Conservation (phyloP, 192 early-diverging fungal genomes). For the Geranomyces michiganensis region DNA sequence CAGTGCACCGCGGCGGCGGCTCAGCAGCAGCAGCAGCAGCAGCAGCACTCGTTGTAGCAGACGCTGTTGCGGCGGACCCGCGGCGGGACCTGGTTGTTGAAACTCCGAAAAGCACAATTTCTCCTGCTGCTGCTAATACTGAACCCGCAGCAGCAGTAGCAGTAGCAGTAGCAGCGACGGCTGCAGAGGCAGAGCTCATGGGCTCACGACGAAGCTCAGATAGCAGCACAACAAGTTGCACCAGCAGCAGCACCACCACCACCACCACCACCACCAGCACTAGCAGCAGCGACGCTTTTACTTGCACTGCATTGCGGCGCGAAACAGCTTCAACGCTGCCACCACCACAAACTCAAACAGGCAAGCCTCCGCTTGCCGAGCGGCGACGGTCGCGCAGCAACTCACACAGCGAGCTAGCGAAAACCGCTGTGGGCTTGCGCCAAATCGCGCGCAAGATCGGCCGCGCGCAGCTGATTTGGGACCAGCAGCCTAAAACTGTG, state of each 20-base stretch:
- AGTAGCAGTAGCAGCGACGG: background rate
- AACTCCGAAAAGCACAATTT: too few species aligned
- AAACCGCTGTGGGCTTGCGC: slow-evolving; percentile 53
- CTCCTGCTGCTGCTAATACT: too few species aligned
- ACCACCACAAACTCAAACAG: background rate
- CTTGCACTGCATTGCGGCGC: background rate
- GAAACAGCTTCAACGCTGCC: background rate
- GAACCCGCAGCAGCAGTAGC: too few species aligned
- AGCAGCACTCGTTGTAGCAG: too few species aligned
- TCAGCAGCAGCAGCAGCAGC: too few species aligned
- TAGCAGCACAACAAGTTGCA: background rate
- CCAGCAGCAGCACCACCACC: background rate
- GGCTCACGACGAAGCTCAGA: slow-evolving; percentile 5
- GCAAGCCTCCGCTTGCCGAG: background rate
- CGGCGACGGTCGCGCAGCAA: slow-evolving; percentile 26
- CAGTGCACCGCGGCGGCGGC: too few species aligned
- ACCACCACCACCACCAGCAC: background rate
- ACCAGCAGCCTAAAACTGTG: slow-evolving; percentile 43
- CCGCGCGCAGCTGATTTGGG: slow-evolving; percentile 54
- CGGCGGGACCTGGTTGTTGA: too few species aligned
- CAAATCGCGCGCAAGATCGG: slow-evolving; percentile 58
- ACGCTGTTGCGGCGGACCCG: too few species aligned
- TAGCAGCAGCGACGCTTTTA: background rate
- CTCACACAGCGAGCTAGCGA: slow-evolving; percentile 47
- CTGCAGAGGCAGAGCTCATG: background rate